Evolutionary conservation across 352 stramenopile genomes (phyloP), one percentile per base, ranked within the genome.

Genomic region (Pythium insidiosum): DNA sequence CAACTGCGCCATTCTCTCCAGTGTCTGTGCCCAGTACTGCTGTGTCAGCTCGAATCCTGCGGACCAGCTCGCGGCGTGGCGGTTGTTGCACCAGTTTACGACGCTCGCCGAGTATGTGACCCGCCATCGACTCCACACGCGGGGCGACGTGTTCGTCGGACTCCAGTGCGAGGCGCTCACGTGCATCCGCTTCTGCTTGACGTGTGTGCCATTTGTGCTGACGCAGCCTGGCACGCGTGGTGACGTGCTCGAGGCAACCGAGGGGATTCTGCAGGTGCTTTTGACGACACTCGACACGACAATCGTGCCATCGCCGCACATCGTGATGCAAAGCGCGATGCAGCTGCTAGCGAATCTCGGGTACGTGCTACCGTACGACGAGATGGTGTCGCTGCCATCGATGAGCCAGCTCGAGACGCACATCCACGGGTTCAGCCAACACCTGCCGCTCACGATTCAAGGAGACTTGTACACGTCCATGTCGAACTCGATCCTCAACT

Each of bases 401-500:
- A 88, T 91, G 78, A 47, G 49, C 2, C 70, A 87, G 40, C 58
- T 91, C 10, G 65, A 87, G 41, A 43, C 53, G 15, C 76, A 84
- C 39, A 75, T 91, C 34, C 78, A 88, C 38, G 58, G 70, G 37
- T 88, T 91, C 51, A 83, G 75, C 18, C 50, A 80, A 38, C 73
- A 88, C 25, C 52, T 91, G 18, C 75, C 70, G 18, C 58, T 82
- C 7, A 53, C 63, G 18, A 86, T 91, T 43, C 75, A 91, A 49
- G 73, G 71, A 23, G 73, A 87, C 37, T 50, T 91, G 18, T 91
- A 85, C 48, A 86, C 72, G 13, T 79, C 78, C 1, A 81, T 88
- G 67, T 84, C 76, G 0, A 84, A 88, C 50, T 85, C 70, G 6
- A 82, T 88, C 50, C 29, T 91, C 23, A 84, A 85, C 55, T 82